Conservation (phyloP, 2,329 filamentous ascomycete genomes). For the Trichoderma sp. region DNA sequence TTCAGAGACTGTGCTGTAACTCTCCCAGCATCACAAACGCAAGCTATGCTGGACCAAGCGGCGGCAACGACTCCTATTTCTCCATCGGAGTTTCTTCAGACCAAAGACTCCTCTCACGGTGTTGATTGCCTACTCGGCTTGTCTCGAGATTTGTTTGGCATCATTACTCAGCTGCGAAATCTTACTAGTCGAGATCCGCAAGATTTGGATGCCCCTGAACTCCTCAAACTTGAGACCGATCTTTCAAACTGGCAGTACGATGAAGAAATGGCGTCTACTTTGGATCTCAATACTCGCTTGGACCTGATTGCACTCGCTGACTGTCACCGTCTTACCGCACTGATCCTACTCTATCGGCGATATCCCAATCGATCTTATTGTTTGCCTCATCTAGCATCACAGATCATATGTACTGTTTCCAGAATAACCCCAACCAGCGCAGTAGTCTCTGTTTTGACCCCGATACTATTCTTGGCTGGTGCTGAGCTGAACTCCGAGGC, state of each 20-base stretch:
- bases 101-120: not conserved
- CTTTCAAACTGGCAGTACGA: not conserved
- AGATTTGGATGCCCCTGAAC: not conserved
- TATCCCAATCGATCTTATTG: not conserved
- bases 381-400: not conserved
- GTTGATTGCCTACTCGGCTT: slow-evolving; percentile 5
- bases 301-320: not conserved
- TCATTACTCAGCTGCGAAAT: not conserved
- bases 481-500: not conserved
- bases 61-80: not conserved
- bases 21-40: not conserved
- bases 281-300: not conserved
- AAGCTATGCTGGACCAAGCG: not conserved
- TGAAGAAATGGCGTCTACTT: not conserved
- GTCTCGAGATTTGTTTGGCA: not conserved
- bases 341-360: not conserved
- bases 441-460: not conserved
- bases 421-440: not conserved
- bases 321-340: not conserved
- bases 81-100: not conserved
- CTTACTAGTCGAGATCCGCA: not conserved
- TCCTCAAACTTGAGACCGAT: not conserved
- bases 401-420: not conserved
- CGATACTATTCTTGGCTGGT: slow-evolving; percentile 1
- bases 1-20: not conserved